Base-by-base conservation (phyloP, 2,329 filamentous ascomycete species). In the Alternaria novae-zelandiae region DNA sequence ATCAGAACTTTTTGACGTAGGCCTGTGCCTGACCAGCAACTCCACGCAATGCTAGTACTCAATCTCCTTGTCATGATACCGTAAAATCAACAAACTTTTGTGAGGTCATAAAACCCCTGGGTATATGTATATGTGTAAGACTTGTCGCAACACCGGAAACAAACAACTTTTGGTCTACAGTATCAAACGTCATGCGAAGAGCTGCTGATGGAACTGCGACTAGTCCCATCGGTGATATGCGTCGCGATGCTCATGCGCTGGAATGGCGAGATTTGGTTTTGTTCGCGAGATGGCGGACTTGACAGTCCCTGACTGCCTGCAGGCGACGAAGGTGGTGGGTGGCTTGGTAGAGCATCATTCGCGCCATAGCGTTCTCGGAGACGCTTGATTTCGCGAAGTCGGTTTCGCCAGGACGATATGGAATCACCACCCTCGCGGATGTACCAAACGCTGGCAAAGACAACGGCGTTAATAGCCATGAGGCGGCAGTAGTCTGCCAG, bases 381-480 rank as follows among this genome's bases (percentile, higher is more conserved):
- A 47, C 89, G 87, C 76, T 91, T 91, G 76, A 99, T 96, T 77
- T 95, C 92, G 53, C 91, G 88, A 12, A 98, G 86, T 53, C 96
- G 89, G 71, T 91, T 92, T 62, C 93, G 89, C 96, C 96, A 98
- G 9, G 93, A 92, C 11, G 93, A 96, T 28, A 96, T 86, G 74
- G 97, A 90, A 78, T 97, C 94, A 60, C 91, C 91, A 6, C 90
- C 91, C 67, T 91, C 88, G 50, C 89, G 86, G 73, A 88, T 89
- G 50, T 88, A 88, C 93, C 95, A 97, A n/a, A 97, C 94, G 47
- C 91, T 87, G 2, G 92, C 93, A 79, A 98, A 97, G 9, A 98
- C 93, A 13, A 93, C 96, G 0, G 96, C 94, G 75, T 97, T 98
- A 66, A 99, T 87, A 1, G 95, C 93, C 17, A 98, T 84, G 50